phyloP scores from a whole-genome alignment of 345 rosid genomes.

The Aethionema arabicum region DNA sequence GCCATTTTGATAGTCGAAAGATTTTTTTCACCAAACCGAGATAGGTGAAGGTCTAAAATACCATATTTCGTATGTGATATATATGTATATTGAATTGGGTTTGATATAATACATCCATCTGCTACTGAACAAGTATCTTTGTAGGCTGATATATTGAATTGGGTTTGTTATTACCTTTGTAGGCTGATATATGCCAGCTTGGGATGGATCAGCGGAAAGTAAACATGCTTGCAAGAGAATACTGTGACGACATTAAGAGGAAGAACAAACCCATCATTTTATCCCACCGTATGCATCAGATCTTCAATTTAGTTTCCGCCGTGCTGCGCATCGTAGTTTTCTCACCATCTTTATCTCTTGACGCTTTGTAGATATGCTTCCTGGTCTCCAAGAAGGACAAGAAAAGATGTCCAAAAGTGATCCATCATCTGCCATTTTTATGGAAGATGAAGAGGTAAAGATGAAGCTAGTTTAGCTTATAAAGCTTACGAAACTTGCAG shows the following conservation, averaged over 20 bases:
- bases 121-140: background rate
- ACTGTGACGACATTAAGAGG: slow-evolving; percentile 87
- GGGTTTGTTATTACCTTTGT: slow-evolving; percentile 23
- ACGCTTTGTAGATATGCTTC: slow-evolving; percentile 73
- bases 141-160: slow-evolving; percentile 97
- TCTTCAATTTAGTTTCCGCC: slow-evolving; percentile 3
- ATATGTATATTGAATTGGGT: no score
- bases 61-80: no score
- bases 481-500: background rate
- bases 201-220: slow-evolving; percentile 96
- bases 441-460: slow-evolving; percentile 93
- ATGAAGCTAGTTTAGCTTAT: background rate
- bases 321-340: background rate
- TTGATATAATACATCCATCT: background rate
- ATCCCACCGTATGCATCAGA: slow-evolving; percentile 68
- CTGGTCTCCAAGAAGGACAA: slow-evolving; percentile 90
- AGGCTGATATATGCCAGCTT: slow-evolving; percentile 97
- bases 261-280: slow-evolving; percentile 84
- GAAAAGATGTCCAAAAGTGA: slow-evolving; percentile 93
- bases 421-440: slow-evolving; percentile 76
- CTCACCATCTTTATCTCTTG: slow-evolving; percentile 15
- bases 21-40: no score
- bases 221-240: slow-evolving; percentile 82
- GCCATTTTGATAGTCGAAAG: no score
- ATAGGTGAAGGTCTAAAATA: no score